Evolutionary conservation across 768 basidiomycete genomes (phyloP).

Genomic region (Leccinum olivaceopallidum): DNA sequence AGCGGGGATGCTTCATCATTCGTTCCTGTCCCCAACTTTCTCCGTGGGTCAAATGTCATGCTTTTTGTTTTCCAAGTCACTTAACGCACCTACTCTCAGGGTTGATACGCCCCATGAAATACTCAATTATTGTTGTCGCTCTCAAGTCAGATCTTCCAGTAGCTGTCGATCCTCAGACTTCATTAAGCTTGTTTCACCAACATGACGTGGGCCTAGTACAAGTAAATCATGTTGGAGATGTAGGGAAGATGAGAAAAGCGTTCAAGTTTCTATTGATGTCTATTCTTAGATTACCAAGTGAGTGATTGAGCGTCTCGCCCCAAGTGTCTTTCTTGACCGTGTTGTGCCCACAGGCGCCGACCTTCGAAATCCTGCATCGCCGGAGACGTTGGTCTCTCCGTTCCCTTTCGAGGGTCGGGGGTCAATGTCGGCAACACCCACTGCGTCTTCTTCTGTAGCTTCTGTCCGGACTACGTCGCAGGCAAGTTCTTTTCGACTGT

Average conservation of each 20-base stretch:
- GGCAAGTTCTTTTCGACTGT: slow-evolving; percentile 29
- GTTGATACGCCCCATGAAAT: slow-evolving; percentile 53
- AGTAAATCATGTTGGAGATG: slow-evolving; percentile 56
- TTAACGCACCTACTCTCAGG: slow-evolving; percentile 39
- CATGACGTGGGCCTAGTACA: slow-evolving; percentile 82
- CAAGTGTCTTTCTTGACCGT: slow-evolving; percentile 12
- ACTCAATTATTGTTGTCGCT: slow-evolving; percentile 75
- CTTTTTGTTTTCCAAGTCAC: slow-evolving; percentile 8
- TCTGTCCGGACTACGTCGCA: slow-evolving; percentile 35
- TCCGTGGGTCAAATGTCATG: slow-evolving; percentile 54
- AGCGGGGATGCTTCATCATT: slow-evolving; percentile 63
- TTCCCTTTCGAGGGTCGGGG: slow-evolving; percentile 55
- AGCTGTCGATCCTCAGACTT: slow-evolving; percentile 57
- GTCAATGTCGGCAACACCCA: slow-evolving; percentile 53
- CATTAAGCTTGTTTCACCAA: slow-evolving; percentile 47
- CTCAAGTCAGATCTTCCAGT: slow-evolving; percentile 80
- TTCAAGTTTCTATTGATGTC: slow-evolving; percentile 77
- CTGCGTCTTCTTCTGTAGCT: slow-evolving; percentile 42
- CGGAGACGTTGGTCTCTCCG: slow-evolving; percentile 51
- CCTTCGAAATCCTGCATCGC: slow-evolving; percentile 73
- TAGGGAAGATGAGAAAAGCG: slow-evolving; percentile 70
- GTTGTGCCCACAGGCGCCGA: slow-evolving; percentile 37
- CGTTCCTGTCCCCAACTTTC: slow-evolving; percentile 59
- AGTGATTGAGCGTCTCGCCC: slow-evolving; percentile 16
- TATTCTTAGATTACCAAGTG: slow-evolving; percentile 49